A percentile compares a stretch with the other conserved stretches of the same genome.
Conservation (phyloP, 163 green algal genomes). For the Trebouxia gelatinosa region DNA sequence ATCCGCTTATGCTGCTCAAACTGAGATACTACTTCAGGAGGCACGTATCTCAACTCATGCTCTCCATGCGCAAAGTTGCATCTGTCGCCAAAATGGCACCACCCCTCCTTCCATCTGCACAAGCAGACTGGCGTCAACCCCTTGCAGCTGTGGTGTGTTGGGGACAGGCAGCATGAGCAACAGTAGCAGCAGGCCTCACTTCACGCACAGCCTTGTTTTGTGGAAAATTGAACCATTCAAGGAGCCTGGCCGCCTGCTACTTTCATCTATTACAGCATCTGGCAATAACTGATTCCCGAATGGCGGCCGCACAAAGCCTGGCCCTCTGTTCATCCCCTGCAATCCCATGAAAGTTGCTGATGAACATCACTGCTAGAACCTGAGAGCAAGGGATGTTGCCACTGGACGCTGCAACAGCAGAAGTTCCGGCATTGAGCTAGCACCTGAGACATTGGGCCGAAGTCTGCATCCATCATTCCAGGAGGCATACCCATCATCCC, state of each 20-base stretch:
- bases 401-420: neutral
- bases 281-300: neutral
- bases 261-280: conserved; percentile 16
- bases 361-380: neutral
- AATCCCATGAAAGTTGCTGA: neutral
- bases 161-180: too few species aligned
- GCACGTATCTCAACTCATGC: conserved; percentile 27
- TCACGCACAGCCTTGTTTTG: conserved; percentile 39
- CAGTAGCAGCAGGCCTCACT: neutral
- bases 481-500: conserved; percentile 12
- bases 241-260: conserved; percentile 13
- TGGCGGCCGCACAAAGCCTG: neutral
- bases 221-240: conserved; percentile 34
- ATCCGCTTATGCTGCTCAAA: conserved; percentile 25
- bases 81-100: conserved; percentile 36
- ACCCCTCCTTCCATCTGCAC: conserved; percentile 34
- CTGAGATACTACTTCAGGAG: conserved; percentile 26
- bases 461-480: conserved; percentile 22
- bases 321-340: neutral
- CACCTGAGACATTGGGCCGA: conserved; percentile 2
- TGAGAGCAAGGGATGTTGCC: neutral
- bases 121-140: too few species aligned
- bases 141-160: neutral
- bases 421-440: neutral
- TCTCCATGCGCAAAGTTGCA: conserved; percentile 42